These are phyloP conservation scores for Pleoardoris graminearum DNA, from an alignment of 2,329 filamentous ascomycete genomes.

Conservation along the genomic window DNA sequence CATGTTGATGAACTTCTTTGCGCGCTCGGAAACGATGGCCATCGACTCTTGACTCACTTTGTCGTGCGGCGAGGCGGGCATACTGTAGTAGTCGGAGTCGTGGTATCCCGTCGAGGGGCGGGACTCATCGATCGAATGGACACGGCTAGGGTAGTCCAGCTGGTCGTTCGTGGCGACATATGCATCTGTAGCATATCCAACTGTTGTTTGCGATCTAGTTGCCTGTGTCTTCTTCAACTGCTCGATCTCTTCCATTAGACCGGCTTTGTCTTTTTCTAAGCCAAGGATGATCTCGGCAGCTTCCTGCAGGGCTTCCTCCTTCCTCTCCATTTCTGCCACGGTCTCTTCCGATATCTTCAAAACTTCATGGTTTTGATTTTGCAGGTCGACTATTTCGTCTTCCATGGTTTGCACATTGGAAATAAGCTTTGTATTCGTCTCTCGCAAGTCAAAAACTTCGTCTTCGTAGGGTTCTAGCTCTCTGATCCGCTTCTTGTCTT, in stretches of 20 bases:
- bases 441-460: conserved; percentile 30
- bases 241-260: conserved; percentile 27
- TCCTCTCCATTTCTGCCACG: conserved; percentile 28
- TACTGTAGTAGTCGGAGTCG: conserved; percentile 45
- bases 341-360: conserved; percentile 33
- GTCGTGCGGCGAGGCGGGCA: conserved; percentile 36
- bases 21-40: conserved; percentile 30
- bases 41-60: conserved; percentile 26
- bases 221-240: conserved; percentile 29
- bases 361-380: conserved; percentile 27
- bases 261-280: conserved; percentile 32
- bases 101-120: conserved; percentile 42
- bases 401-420: conserved; percentile 26
- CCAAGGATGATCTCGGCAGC: conserved; percentile 38
- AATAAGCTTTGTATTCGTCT: conserved; percentile 27
- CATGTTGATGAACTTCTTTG: conserved; percentile 35
- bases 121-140: conserved; percentile 41
- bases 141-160: conserved; percentile 20
- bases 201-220: conserved; percentile 16
- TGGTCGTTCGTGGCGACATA: conserved; percentile 18
- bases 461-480: conserved; percentile 33
- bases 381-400: conserved; percentile 21
- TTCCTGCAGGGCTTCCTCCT: conserved; percentile 36
- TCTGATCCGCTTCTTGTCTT: conserved; percentile 29
- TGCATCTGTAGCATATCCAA: conserved; percentile 15